These are phyloP conservation scores for Penicillium ucsense DNA, from an alignment of 495 filamentous ascomycete genomes.

Conservation along the genomic window DNA sequence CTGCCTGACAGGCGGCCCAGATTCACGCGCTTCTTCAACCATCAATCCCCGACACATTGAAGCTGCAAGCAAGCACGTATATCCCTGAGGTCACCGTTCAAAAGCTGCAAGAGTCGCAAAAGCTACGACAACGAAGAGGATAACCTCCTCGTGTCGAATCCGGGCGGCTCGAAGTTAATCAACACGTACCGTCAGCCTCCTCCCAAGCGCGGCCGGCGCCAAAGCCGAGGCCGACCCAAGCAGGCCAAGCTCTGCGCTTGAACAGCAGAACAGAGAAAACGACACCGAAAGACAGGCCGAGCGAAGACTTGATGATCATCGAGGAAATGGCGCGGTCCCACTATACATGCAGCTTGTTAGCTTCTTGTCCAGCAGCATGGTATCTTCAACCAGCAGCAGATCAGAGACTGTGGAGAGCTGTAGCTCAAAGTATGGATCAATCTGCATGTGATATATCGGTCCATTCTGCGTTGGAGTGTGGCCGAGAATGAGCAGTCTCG, in stretches of 20 bases:
- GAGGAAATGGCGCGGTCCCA: conserved; percentile 98
- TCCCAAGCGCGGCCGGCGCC: conserved; percentile 94
- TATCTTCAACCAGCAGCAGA: too few relatives aligned
- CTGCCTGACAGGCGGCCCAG: background rate
- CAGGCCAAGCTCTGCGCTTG: conserved; percentile 95
- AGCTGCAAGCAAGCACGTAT: background rate
- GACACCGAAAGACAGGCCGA: conserved; percentile 92
- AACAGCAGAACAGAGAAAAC: conserved; percentile 97
- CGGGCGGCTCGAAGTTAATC: background rate
- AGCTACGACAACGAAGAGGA: background rate
- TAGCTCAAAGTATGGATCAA: too few relatives aligned
- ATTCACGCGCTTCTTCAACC: background rate
- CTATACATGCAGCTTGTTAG: conserved; percentile 35
- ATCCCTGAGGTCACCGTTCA: background rate
- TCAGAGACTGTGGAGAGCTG: too few relatives aligned
- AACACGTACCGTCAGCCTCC: conserved; percentile 51
- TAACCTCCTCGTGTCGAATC: background rate
- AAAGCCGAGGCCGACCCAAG: conserved; percentile 83
- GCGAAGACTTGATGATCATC: conserved; percentile 84
- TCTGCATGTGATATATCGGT: too few relatives aligned
- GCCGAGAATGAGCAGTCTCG: background rate
- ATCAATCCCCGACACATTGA: too few relatives aligned
- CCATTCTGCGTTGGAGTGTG: too few relatives aligned
- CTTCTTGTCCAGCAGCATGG: too few relatives aligned
- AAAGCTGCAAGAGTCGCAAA: background rate